Base-by-base conservation (phyloP, 1,139 yeast species). In the Zygosaccharomyces sapae region DNA sequence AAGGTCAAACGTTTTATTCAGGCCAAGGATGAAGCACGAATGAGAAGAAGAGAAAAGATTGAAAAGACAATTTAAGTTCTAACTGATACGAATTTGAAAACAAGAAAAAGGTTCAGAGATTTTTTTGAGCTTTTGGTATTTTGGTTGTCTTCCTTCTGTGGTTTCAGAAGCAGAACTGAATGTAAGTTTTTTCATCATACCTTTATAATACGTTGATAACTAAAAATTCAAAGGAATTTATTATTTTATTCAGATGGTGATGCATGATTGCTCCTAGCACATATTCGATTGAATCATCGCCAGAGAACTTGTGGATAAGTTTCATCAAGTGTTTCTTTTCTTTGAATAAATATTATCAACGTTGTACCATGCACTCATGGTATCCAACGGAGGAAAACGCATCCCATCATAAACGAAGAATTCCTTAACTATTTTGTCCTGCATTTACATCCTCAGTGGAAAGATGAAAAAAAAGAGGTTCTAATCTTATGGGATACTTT, bases 161-260 rank as follows among this genome's bases (percentile, higher is more conserved):
- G 57, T 57, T 59, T 63, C 68, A 63, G 68, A 63, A 63, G 68
- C 68, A 63, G 68, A 63, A 63, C 68, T 63, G 68, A 61, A 58
- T 47, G 49, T 39, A 44, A 55, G 50, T 41, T 56, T 57, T 63
- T 54, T 63, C 68, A 63, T 63, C 68, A 63, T 56, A 41, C 33
- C 29, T 42, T 42, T 33, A 29, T 20, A 33, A 25, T 19, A 29
- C 29, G 33, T 34, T 42, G 48, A 41, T 44, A 46, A 31, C 34
- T 31, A 31, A 31, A 31, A 12, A 31, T 31, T 31, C 34, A 31
- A 31, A 42, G 25, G 25, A 22, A 38, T 43, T 41, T 33, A 35
- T 30, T 18, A 42, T 34, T 44, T 38, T 39, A 29, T 22, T 64
- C 68, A 64, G 68, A 64, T 64, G 68, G 68, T 64, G 68, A 64